Evolutionary conservation across 139 green algal species (phyloP), one percentile per base, ranked within the genome.

Genomic region (Coelastrella sp.): DNA sequence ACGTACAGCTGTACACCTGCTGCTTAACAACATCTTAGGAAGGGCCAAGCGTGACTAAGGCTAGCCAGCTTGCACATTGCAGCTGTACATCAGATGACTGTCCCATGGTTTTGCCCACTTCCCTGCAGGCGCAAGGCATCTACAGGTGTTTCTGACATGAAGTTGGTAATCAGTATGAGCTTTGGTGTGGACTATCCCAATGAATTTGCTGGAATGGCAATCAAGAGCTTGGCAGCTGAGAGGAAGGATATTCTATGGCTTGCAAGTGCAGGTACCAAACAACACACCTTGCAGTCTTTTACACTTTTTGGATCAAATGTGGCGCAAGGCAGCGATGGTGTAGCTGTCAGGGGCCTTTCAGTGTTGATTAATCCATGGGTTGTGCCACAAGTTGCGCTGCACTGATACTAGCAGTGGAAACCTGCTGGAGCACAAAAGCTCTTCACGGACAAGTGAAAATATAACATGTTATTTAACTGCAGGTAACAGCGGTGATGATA

Each of bases 131-230:
- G 76, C 76, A 83, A 83, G 54, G 76, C 76, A 23, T 23, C 76
- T 5, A 83, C 11, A 23, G n/a, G 10, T 11, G 60, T 20, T 3
- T 32, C 76, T 32, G 32, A 83, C 76, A 83, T 83, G 76, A 65
- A 66, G 47, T 32, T 83, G 8, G 76, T 83, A 17, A 60, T 83
- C 76, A 64, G 32, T 10, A 83, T 83, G 76, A 83, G 76, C 76
- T 83, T 83, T 32, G 76, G 76, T 57, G 76, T 83, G 10, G 76
- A 83, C 76, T 83, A 65, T 19, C 76, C 76, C 8, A 83, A 83
- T 57, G 58, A 16, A 0, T 83, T 83, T 19, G 76, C 76, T 64
- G 32, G n/a, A 14, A 83, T 19, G 10, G 76, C 76, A 17, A 83
- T 83, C 54, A 83, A 65, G 47, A 64, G 32, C 11, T 32, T 83